Percentiles rank a stretch among this genome's conserved stretches.
Evolutionary conservation across 78 protist genomes (phyloP).

Genomic region (Guillardia theta): DNA sequence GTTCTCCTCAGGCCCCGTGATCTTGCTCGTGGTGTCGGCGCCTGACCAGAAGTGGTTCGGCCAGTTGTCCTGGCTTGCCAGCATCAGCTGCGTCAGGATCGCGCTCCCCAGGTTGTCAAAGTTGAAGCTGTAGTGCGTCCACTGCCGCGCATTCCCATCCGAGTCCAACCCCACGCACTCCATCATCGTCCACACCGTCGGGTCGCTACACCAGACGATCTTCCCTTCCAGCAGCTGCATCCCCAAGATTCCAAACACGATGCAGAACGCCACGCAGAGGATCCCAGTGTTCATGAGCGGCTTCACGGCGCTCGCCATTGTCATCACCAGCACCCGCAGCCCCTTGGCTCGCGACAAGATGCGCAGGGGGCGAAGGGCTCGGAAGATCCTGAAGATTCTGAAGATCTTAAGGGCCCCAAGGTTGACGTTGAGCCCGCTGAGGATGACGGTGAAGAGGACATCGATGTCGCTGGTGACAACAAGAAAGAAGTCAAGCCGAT

Average conservation of each 20-base stretch:
- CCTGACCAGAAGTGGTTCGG: not conserved
- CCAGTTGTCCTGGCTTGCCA: slow-evolving; percentile 35
- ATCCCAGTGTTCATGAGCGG: not conserved
- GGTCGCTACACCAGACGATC: slow-evolving; percentile 12
- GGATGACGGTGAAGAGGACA: not conserved
- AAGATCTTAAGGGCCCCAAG: not conserved
- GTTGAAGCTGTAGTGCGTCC: not conserved
- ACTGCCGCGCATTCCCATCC: not conserved
- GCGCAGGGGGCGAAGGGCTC: slow-evolving; percentile 40
- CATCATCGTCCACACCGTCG: not conserved
- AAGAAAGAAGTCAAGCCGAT: not conserved
- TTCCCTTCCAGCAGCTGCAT: slow-evolving; percentile 37
- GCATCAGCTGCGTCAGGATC: not conserved
- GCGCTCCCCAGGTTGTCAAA: not conserved
- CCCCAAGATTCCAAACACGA: not conserved
- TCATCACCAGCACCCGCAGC: not conserved
- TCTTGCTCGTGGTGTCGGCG: not conserved
- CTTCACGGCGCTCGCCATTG: not conserved
- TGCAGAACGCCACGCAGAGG: not conserved
- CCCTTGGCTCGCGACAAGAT: slow-evolving; percentile 27
- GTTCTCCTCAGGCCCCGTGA: not conserved
- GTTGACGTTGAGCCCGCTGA: not conserved
- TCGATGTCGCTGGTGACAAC: not conserved
- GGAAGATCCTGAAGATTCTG: slow-evolving; percentile 18
- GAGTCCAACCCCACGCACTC: not conserved